Evolutionary conservation across 2,329 filamentous ascomycete species (phyloP).

Genomic region (Cordyceps cicadae): DNA sequence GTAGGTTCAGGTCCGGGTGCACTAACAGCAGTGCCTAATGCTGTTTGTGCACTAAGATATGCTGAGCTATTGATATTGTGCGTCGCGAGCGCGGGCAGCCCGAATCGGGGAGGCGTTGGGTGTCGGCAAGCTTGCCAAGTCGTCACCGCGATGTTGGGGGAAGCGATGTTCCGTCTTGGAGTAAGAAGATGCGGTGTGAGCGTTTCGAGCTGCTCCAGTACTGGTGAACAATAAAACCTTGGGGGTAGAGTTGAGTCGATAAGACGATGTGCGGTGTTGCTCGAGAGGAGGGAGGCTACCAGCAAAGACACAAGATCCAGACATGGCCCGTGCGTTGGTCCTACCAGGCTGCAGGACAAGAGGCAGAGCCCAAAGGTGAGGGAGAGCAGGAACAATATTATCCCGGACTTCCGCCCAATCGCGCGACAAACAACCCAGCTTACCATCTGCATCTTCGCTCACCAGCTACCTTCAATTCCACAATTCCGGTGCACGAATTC

Average conservation of each 20-base stretch:
- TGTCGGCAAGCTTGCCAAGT: not conserved
- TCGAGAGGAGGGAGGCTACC: not conserved
- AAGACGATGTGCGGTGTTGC: constrained; percentile 1
- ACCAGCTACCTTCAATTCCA: not conserved
- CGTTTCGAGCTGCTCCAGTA: not conserved
- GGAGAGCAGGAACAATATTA: constrained; percentile 1
- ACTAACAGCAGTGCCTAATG: not conserved
- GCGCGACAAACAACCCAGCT: constrained; percentile 9
- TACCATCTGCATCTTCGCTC: not conserved
- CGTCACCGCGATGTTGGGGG: not conserved
- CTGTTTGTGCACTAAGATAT: not conserved
- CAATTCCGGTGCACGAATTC: constrained; percentile 11
- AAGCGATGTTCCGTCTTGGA: not conserved
- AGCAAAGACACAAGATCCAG: constrained; percentile 3
- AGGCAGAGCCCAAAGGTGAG: not conserved
- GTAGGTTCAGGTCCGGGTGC: no score
- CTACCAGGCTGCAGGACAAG: not conserved
- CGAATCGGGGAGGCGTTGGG: not conserved
- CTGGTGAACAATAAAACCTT: not conserved
- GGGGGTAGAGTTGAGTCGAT: not conserved
- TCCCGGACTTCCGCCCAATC: constrained; percentile 3
- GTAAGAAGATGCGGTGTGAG: not conserved
- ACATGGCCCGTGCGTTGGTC: not conserved
- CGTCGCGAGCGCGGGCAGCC: not conserved
- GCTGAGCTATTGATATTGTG: constrained; percentile 4